These are phyloP conservation scores for Pythium chondricola DNA, from an alignment of 352 stramenopile genomes.

Conservation along the genomic window DNA sequence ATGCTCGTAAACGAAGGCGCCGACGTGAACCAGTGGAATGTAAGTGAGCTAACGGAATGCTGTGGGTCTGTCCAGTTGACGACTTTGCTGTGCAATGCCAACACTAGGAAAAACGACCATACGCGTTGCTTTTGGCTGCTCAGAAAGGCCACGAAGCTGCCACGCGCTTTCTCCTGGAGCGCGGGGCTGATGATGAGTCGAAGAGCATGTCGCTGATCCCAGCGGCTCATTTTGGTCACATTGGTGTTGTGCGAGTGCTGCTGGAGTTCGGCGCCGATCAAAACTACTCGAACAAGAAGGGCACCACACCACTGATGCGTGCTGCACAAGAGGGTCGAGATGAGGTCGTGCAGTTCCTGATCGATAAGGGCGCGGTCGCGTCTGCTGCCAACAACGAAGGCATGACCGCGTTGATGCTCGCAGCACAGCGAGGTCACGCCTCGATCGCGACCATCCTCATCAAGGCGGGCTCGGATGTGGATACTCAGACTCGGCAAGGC, in stretches of 20 bases:
- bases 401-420: constrained; percentile 86
- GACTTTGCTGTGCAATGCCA: no score
- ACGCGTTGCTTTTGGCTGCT: constrained; percentile 68
- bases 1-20: constrained; percentile 64
- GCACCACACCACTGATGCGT: constrained; percentile 82
- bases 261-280: constrained; percentile 58
- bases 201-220: constrained; percentile 85
- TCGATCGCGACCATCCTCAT: constrained; percentile 78
- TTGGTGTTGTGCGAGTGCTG: constrained; percentile 66
- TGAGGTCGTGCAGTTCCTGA: constrained; percentile 72
- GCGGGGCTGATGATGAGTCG: constrained; percentile 68
- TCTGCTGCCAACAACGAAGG: constrained; percentile 83
- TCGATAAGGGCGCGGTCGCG: constrained; percentile 56
- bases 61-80: no score
- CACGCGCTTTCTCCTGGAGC: constrained; percentile 61
- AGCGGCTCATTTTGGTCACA: constrained; percentile 78
- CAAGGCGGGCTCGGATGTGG: constrained; percentile 76
- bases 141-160: constrained; percentile 74
- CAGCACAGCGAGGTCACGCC: constrained; percentile 75
- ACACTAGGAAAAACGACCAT: constrained; percentile 73
- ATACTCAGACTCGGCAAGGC: constrained; percentile 83
- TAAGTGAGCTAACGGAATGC: no score
- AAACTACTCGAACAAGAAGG: constrained; percentile 86
- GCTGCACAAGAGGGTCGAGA: constrained; percentile 80
- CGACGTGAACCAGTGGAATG: constrained; percentile 78